Percentiles rank a stretch among this genome's conserved stretches.
Conservation (phyloP, 768 basidiomycete species). For the Psilocybe tampanensis region DNA sequence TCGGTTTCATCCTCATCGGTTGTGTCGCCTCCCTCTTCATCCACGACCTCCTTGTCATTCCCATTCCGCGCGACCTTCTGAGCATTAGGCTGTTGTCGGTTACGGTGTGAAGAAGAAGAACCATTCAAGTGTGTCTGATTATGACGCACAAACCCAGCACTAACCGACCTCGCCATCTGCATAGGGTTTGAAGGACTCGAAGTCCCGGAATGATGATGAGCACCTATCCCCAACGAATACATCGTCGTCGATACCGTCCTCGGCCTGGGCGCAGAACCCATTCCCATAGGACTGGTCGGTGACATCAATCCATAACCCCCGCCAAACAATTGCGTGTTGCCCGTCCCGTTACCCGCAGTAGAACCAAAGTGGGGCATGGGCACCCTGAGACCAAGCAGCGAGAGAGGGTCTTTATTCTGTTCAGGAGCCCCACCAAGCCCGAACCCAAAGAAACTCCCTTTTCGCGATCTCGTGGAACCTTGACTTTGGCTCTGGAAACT, state of each 20-base stretch:
- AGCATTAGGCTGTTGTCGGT: not conserved
- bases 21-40: slow-evolving; percentile 12
- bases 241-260: slow-evolving; percentile 59
- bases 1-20: slow-evolving; percentile 26
- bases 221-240: slow-evolving; percentile 65
- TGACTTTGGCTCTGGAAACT: slow-evolving; percentile 8
- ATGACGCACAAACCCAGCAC: not conserved
- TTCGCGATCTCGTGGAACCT: slow-evolving; percentile 16
- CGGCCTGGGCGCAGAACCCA: slow-evolving; percentile 30
- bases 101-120: no score
- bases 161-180: slow-evolving; percentile 13
- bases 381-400: slow-evolving; percentile 51
- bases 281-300: slow-evolving; percentile 16
- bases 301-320: slow-evolving; percentile 13
- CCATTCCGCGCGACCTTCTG: not conserved
- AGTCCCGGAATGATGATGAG: slow-evolving; percentile 17
- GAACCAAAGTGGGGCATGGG: slow-evolving; percentile 55
- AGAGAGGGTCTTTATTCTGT: slow-evolving; percentile 41
- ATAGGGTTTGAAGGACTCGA: slow-evolving; percentile 28
- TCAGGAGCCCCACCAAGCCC: slow-evolving; percentile 14
- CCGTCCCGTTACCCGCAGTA: slow-evolving; percentile 5
- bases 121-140: not conserved
- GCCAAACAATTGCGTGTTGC: not conserved
- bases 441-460: slow-evolving; percentile 20
- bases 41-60: not conserved